These are phyloP conservation scores for Theileria equi DNA, from an alignment of 169 alveolate species.

Conservation along the genomic window DNA sequence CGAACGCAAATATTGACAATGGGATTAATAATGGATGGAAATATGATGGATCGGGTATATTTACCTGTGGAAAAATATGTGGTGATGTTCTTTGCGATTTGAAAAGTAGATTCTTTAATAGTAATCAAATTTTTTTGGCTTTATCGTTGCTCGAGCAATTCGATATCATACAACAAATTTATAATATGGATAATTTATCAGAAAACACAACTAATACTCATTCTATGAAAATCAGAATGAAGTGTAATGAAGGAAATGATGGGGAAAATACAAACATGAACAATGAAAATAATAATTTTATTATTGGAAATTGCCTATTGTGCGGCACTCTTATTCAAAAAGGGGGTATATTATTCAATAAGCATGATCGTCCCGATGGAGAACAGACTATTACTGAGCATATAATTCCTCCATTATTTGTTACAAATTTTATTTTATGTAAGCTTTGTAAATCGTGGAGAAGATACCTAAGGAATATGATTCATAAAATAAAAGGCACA, in stretches of 20 bases:
- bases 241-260: not conserved
- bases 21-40: conserved; percentile 20
- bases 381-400: no score
- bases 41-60: conserved; percentile 42
- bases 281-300: not conserved
- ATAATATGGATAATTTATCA: not conserved
- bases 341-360: not conserved
- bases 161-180: not conserved
- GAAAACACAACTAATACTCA: not conserved
- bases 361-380: no score
- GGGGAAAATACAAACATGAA: not conserved
- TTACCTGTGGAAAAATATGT: conserved; percentile 7
- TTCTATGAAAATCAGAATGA: not conserved
- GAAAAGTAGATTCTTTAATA: not conserved
- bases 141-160: not conserved
- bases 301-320: not conserved
- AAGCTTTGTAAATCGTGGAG: conserved; percentile 3
- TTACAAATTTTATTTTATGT: not conserved
- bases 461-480: not conserved
- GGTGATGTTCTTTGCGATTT: not conserved
- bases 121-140: not conserved
- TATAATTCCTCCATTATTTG: not conserved
- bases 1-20: not conserved
- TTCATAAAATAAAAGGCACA: not conserved
- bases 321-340: not conserved